These are phyloP conservation scores for Crithidia expoeki DNA, from an alignment of 208 protist species.

Conservation along the genomic window DNA sequence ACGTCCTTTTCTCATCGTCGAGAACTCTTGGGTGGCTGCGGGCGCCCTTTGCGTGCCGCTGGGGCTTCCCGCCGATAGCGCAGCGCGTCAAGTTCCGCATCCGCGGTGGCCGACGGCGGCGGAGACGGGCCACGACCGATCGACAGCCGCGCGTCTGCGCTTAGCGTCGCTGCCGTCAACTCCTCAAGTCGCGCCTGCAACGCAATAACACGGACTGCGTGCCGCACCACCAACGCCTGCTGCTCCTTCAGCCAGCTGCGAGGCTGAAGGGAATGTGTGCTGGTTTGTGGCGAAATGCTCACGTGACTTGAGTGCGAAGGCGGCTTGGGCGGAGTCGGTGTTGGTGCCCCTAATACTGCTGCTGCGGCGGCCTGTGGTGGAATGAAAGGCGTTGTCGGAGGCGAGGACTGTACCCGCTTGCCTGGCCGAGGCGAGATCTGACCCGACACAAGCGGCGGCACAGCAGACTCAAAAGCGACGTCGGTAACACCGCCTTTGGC, in stretches of 20 bases:
- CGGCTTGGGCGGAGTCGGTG: constrained; percentile 8
- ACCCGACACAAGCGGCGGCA: background rate
- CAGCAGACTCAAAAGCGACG: background rate
- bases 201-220: constrained; percentile 35
- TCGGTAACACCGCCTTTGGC: background rate
- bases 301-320: constrained; percentile 16
- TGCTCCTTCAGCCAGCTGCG: constrained; percentile 20
- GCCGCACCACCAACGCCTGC: constrained; percentile 27
- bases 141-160: constrained; percentile 39
- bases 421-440: constrained; percentile 7
- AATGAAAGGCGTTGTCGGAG: background rate
- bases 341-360: background rate
- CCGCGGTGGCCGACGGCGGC: constrained; percentile 25
- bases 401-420: background rate
- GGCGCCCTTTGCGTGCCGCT: constrained; percentile 18
- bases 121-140: constrained; percentile 45
- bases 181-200: constrained; percentile 36
- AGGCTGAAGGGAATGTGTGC: background rate
- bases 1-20: too few relatives aligned
- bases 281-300: constrained; percentile 7
- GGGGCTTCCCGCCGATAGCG: constrained; percentile 5
- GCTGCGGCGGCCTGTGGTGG: background rate
- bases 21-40: constrained; percentile 9
- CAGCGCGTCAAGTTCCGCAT: constrained; percentile 32
- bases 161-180: constrained; percentile 24